Base-by-base conservation (phyloP, 2,329 filamentous ascomycete species). In the Aspergillus sojae region DNA sequence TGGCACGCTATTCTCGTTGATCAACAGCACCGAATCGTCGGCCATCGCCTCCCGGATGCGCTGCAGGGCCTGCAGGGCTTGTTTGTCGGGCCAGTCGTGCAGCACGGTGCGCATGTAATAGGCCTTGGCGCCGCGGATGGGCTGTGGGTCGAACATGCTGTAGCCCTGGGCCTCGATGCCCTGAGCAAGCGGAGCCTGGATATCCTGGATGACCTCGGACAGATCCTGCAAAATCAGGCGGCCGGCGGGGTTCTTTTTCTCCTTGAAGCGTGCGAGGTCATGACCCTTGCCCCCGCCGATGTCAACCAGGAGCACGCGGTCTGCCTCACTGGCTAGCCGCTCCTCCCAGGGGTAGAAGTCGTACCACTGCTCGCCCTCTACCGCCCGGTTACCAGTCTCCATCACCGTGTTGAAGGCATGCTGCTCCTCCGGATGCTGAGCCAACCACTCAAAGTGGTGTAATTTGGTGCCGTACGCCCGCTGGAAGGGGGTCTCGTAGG, bases 61-160 rank as follows among this genome's bases (percentile, higher is more conserved):
- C 2, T 26, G 19, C 9, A 71, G 58, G 5, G 57, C 50, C 1
- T 60, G 28, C 2, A 62, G 45, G 10, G 61, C 67, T 21, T 69
- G 61, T 4, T 23, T 34, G 45, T 69, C 72, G 23, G 71, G 69
- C 69, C 73, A 77, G 65, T 78, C 74, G 61, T 79, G 74, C 30
- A 78, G 59, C 3, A 78, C 72, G 9, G 70, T 70, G 48, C 75
- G 65, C 41, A 74, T 56, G 55, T 69, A 74, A 55, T 75, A 75
- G 5, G 70, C 73, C 6, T 74, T 74, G 0, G 80, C 80, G 3
- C 79, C 80, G 28, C 71, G 75, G 9, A 82, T 65, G 0, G 78
- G 79, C 58, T 82, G 80, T 5, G 75, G 71, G 0, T 71, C 75
- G 60, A 81, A 78, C 64, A 80, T 78, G 23, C 59, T 57, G 43